Percentiles rank a stretch among this genome's conserved stretches.
These are phyloP conservation scores for Cercospora canescens DNA, from an alignment of 2,329 filamentous ascomycete species.

Conservation along the genomic window DNA sequence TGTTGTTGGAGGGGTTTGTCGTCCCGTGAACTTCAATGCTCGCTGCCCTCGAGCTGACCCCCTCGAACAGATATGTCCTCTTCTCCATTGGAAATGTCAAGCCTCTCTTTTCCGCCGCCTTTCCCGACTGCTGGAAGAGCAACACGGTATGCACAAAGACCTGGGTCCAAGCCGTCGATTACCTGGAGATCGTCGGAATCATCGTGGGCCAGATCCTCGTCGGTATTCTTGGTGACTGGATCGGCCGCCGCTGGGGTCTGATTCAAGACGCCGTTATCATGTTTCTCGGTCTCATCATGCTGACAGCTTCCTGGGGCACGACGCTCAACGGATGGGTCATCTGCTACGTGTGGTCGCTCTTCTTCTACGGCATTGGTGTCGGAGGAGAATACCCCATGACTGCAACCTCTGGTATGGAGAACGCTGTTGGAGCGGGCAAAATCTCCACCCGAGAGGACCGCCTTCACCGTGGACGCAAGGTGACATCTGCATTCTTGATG, in stretches of 20 bases:
- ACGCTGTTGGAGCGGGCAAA: conserved; percentile 79
- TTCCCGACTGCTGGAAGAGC: conserved; percentile 71
- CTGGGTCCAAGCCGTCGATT: conserved; percentile 83
- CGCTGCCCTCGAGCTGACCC: neutral
- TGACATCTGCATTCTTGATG: conserved; percentile 96
- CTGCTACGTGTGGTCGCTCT: conserved; percentile 92
- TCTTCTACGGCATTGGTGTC: conserved; percentile 76
- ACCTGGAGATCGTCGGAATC: conserved; percentile 91
- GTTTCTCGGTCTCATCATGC: conserved; percentile 88
- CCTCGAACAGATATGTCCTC: conserved; percentile 71
- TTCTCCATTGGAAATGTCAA: conserved; percentile 95
- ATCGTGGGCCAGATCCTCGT: conserved; percentile 90
- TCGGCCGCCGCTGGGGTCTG: conserved; percentile 90
- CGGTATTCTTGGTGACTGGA: conserved; percentile 75
- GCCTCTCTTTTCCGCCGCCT: conserved; percentile 75
- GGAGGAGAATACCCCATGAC: conserved; percentile 97
- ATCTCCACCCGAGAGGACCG: conserved; percentile 90
- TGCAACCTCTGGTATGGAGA: conserved; percentile 81
- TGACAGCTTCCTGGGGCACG: conserved; percentile 86
- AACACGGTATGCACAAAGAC: conserved; percentile 67
- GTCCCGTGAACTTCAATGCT: neutral
- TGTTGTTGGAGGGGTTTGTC: conserved; percentile 77
- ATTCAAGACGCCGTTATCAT: conserved; percentile 95
- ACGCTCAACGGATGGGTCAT: conserved; percentile 93
- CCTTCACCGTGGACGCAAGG: conserved; percentile 91